Conservation (phyloP, 2,329 filamentous ascomycete genomes). For the Colletotrichum higginsianum region DNA sequence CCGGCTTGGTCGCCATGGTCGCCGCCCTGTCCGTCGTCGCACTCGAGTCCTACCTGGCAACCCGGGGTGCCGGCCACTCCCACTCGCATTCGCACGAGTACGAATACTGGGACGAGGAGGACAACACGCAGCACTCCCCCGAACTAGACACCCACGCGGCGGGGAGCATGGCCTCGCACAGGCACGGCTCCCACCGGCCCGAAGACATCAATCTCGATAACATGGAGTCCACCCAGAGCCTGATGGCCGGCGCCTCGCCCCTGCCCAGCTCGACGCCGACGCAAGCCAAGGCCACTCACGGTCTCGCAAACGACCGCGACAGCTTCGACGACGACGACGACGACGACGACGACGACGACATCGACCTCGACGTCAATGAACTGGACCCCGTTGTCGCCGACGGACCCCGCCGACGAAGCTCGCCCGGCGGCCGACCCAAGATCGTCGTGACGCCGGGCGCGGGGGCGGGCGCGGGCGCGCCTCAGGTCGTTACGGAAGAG, state of each 20-base stretch:
- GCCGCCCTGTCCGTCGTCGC: slow-evolving; percentile 86
- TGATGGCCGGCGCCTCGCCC: slow-evolving; percentile 73
- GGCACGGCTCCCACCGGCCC: slow-evolving; percentile 58
- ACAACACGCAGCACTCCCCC: slow-evolving; percentile 49
- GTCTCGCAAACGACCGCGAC: slow-evolving; percentile 33
- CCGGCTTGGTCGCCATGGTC: slow-evolving; percentile 86
- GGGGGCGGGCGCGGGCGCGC: not conserved
- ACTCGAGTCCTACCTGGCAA: slow-evolving; percentile 91
- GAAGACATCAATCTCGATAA: slow-evolving; percentile 67
- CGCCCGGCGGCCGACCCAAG: slow-evolving; percentile 48
- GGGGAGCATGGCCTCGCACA: slow-evolving; percentile 56
- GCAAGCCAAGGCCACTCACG: slow-evolving; percentile 38
- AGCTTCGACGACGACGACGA: slow-evolving; percentile 60
- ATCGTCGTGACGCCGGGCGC: slow-evolving; percentile 22
- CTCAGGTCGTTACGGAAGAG: slow-evolving; percentile 58
- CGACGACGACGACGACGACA: slow-evolving; percentile 71
- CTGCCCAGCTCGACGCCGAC: slow-evolving; percentile 68
- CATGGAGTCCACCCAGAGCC: slow-evolving; percentile 65
- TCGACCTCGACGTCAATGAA: slow-evolving; percentile 74
- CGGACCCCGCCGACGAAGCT: slow-evolving; percentile 44
- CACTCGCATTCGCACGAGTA: slow-evolving; percentile 66
- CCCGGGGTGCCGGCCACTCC: slow-evolving; percentile 73
- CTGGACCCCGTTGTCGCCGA: slow-evolving; percentile 60
- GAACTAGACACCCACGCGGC: slow-evolving; percentile 37
- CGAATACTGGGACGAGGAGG: slow-evolving; percentile 63